Evolutionary conservation across 768 basidiomycete species (phyloP), one percentile per base, ranked within the genome.

Genomic region (Lactifluus subvellereus): DNA sequence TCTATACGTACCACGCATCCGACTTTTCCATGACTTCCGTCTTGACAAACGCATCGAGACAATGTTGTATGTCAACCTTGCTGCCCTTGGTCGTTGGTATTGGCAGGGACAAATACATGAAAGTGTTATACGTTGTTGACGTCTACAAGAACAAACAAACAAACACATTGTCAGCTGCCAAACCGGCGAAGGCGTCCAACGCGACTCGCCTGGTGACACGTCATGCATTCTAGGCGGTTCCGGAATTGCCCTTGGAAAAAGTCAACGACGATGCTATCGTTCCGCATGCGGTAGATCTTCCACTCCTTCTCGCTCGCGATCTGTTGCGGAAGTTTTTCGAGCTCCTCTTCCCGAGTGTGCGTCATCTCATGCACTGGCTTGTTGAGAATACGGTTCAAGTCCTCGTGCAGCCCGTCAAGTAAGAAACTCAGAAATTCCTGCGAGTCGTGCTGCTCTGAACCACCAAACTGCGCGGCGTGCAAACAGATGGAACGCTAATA

Each of bases 231-330:
- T 75, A 99, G 74, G 58, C 86, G 81, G 75, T 89, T 98, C 66
- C 92, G 80, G 74, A 97, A 98, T 74, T 98, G 97, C 11, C 96
- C 96, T 75, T 98, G 96, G 79, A 99, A 98, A 71, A 88, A 91
- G 74, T 98, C 95, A 33, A 98, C 97, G 57, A 99, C 88, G 58
- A 98, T 75, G 69, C 90, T 93, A 72, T 99, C 93, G 71, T 98
- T 94, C 60, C 91, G 82, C 77, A 84, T 84, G 72, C 84, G 84
- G 80, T 97, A 98, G 43, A 88, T 82, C 65, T 84, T 79, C 96
- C 96, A 99, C 75, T 98, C 96, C 70, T 90, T 84, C 68, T 92
- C 89, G 71, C 91, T 89, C 20, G 94, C 94, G 66, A 97, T 81
- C 71, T 94, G 91, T 7, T 85, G 82, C 8, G 95, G 88, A 20